phyloP scores from a whole-genome alignment of 2,329 filamentous ascomycete species.

The Fusarium euwallaceae region DNA sequence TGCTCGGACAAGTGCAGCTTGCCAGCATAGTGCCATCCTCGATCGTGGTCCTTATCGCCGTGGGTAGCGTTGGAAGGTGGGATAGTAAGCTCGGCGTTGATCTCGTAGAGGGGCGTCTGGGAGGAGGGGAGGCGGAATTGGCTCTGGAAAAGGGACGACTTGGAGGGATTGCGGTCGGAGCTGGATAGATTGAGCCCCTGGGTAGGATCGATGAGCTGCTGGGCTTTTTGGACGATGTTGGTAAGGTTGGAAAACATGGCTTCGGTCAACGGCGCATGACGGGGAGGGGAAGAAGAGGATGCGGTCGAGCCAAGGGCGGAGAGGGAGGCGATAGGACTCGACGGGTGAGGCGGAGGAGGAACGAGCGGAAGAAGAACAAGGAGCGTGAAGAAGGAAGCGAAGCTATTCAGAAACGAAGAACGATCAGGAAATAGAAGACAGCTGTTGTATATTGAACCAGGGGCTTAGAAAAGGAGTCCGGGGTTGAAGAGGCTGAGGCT shows the following conservation, averaged over 20 bases:
- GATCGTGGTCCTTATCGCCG: constrained; percentile 77
- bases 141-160: constrained; percentile 91
- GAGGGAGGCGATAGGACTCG: constrained; percentile 17
- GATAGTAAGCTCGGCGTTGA: constrained; percentile 94
- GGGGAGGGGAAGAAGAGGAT: constrained; percentile 39
- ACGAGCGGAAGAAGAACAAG: constrained; percentile 1
- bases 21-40: constrained; percentile 90
- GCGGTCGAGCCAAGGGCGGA: constrained; percentile 28
- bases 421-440: constrained; percentile 2
- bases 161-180: constrained; percentile 86
- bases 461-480: constrained; percentile 10
- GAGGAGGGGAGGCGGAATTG: constrained; percentile 95
- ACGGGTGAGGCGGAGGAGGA: constrained; percentile 22
- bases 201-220: constrained; percentile 93
- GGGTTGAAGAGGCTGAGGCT: constrained; percentile 26
- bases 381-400: not conserved
- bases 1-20: constrained; percentile 94
- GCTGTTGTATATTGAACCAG: constrained; percentile 8
- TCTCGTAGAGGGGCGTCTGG: constrained; percentile 95
- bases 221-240: constrained; percentile 93
- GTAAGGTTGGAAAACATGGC: constrained; percentile 73
- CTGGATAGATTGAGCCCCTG: constrained; percentile 80
- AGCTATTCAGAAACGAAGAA: not conserved
- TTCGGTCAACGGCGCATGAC: constrained; percentile 57
- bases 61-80: constrained; percentile 77